These are phyloP conservation scores for Zanthoxylum bungeanum DNA, from an alignment of 345 rosid species.

Conservation along the genomic window DNA sequence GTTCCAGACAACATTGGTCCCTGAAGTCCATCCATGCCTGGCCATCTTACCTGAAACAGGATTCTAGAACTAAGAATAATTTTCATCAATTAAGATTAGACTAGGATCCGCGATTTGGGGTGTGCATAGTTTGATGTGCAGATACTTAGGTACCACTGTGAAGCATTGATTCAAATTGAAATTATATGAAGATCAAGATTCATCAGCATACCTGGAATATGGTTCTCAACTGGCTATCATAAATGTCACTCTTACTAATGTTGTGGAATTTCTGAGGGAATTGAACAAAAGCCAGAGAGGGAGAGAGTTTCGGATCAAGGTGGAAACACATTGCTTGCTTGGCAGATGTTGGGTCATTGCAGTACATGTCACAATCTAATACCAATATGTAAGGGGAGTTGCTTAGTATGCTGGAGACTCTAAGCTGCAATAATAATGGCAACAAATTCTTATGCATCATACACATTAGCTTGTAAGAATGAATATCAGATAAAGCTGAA, in stretches of 20 bases:
- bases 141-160: neutral
- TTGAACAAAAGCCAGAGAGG: conserved; percentile 40
- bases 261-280: conserved; percentile 46
- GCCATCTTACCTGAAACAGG: conserved; percentile 18
- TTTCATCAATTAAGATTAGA: neutral
- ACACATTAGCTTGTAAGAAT: too few relatives aligned
- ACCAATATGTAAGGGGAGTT: conserved; percentile 43
- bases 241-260: conserved; percentile 43
- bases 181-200: neutral
- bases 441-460: neutral
- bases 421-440: conserved; percentile 33
- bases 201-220: conserved; percentile 21
- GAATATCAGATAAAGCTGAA: neutral
- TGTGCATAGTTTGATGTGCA: neutral
- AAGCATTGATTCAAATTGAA: neutral
- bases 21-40: conserved; percentile 38
- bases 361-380: conserved; percentile 53
- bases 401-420: conserved; percentile 46
- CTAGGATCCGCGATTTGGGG: neutral
- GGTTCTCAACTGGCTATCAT: conserved; percentile 32
- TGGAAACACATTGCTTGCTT: conserved; percentile 48
- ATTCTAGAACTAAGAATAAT: neutral
- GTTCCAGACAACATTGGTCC: conserved; percentile 48
- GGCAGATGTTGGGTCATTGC: conserved; percentile 45
- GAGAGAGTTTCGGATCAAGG: conserved; percentile 33